phyloP scores from a whole-genome alignment of 768 basidiomycete species.

The Dendrothele bispora region DNA sequence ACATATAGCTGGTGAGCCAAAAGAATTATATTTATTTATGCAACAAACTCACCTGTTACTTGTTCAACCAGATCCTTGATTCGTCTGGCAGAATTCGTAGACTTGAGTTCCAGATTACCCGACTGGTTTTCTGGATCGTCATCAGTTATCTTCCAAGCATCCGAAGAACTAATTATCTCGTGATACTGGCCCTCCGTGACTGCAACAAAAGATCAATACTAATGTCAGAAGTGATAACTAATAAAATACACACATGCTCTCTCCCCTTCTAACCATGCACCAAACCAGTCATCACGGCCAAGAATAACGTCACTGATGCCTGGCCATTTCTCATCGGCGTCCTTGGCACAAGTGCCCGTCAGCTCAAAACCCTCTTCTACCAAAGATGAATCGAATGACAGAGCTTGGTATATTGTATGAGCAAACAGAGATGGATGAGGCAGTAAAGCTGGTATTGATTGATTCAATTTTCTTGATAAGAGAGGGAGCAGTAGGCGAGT shows the following conservation, averaged over 20 bases:
- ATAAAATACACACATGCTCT: conserved; percentile 67
- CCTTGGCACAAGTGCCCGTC: conserved; percentile 45
- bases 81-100: conserved; percentile 83
- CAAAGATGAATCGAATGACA: conserved; percentile 82
- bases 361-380: conserved; percentile 72
- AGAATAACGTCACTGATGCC: conserved; percentile 84
- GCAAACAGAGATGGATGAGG: conserved; percentile 83
- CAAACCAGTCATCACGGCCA: conserved; percentile 85
- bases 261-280: conserved; percentile 88
- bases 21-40: neutral
- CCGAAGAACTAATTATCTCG: conserved; percentile 73
- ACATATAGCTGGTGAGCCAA: neutral
- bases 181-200: conserved; percentile 89
- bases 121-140: conserved; percentile 46
- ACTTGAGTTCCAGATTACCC: conserved; percentile 43
- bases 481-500: conserved; percentile 75
- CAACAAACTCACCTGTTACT: conserved; percentile 66
- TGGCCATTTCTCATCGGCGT: conserved; percentile 49
- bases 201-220: conserved; percentile 27
- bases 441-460: conserved; percentile 72
- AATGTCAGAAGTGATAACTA: conserved; percentile 8
- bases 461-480: conserved; percentile 71
- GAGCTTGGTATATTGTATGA: conserved; percentile 92
- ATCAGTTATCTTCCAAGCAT: conserved; percentile 85
- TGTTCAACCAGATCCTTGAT: conserved; percentile 88